phyloP scores from a whole-genome alignment of 305 asterid species.

The Solanum aculeatissimum region DNA sequence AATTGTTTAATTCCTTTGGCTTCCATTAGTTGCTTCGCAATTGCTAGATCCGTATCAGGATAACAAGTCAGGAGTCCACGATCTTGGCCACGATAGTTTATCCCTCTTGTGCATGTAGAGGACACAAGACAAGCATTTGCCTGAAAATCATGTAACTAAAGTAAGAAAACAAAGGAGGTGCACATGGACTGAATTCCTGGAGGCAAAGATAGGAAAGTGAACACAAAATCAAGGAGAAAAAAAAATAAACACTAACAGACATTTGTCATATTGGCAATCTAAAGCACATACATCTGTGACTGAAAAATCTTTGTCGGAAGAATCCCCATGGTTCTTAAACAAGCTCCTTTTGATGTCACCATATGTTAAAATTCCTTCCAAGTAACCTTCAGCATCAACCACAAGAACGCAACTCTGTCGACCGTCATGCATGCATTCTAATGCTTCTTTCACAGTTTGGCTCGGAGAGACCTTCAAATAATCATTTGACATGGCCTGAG shows the following conservation, averaged over 20 bases:
- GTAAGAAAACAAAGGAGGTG: not conserved
- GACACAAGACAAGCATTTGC: conserved; percentile 49
- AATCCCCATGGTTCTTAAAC: conserved; percentile 30
- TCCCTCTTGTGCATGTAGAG: conserved; percentile 73
- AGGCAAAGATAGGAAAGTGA: not conserved
- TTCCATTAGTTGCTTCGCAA: conserved; percentile 95
- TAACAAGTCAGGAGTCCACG: conserved; percentile 71
- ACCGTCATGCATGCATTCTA: conserved; percentile 59
- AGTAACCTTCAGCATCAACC: conserved; percentile 54
- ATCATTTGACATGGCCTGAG: conserved; percentile 64
- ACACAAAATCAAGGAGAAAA: not conserved
- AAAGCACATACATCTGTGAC: conserved; percentile 38
- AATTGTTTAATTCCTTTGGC: conserved; percentile 86
- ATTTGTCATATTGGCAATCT: not conserved
- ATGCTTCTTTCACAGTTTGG: conserved; percentile 64
- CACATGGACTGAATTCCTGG: not conserved
- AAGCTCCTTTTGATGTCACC: conserved; percentile 65
- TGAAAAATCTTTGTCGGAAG: conserved; percentile 30
- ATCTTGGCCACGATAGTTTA: conserved; percentile 54
- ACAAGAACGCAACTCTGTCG: conserved; percentile 60
- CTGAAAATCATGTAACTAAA: conserved; percentile 21
- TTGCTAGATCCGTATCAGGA: conserved; percentile 76
- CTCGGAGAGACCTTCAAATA: conserved; percentile 48
- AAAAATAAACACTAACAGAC: not conserved
- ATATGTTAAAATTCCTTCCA: conserved; percentile 81